Evolutionary conservation across 768 basidiomycete species (phyloP).

Genomic region (Macrolepiota fuliginosa): DNA sequence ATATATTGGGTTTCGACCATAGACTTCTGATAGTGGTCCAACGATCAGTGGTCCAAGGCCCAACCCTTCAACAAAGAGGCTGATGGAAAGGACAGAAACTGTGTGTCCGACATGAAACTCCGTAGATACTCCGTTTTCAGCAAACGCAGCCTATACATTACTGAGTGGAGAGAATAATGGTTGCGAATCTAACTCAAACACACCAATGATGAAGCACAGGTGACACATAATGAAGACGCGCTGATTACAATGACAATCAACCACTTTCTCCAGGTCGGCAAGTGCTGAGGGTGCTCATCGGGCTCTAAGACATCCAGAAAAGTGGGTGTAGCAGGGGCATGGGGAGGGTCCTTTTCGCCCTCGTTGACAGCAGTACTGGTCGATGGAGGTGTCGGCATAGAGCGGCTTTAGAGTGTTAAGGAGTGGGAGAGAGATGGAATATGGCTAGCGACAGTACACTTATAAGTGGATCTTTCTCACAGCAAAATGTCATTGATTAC

Average conservation of each 20-base stretch:
- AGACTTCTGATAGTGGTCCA: constrained; percentile 54
- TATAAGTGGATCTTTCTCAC: neutral
- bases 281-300: constrained; percentile 39
- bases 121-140: constrained; percentile 55
- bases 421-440: neutral
- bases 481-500: neutral
- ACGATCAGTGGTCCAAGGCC: constrained; percentile 55
- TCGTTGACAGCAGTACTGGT: neutral
- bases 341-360: neutral
- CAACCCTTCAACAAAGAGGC: constrained; percentile 58
- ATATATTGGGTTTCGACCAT: constrained; percentile 67
- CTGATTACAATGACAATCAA: constrained; percentile 44
- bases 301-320: constrained; percentile 37
- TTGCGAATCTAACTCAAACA: neutral
- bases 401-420: neutral
- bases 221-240: constrained; percentile 45
- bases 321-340: neutral
- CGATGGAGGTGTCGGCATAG: neutral
- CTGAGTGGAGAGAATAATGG: neutral
- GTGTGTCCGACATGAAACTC: constrained; percentile 46
- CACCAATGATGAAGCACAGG: constrained; percentile 57
- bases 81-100: constrained; percentile 52
- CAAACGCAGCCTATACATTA: constrained; percentile 50
- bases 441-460: neutral
- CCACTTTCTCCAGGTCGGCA: constrained; percentile 45